These are phyloP conservation scores for Talaromyces rugulosus DNA, from an alignment of 2,329 filamentous ascomycete species.

Conservation along the genomic window DNA sequence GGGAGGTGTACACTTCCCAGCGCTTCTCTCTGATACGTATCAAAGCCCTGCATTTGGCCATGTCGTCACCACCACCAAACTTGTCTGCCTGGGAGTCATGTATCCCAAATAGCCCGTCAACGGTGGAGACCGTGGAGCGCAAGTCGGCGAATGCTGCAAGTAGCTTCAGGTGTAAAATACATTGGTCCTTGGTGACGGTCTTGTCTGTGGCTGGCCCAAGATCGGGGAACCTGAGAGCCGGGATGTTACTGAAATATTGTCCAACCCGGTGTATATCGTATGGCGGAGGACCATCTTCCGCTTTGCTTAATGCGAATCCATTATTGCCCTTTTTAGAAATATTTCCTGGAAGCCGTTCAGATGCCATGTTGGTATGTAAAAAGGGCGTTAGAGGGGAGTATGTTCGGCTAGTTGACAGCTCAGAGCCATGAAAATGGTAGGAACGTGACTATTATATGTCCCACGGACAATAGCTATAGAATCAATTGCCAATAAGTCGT, in stretches of 20 bases:
- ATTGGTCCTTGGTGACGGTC: constrained; percentile 47
- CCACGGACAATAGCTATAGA: background rate
- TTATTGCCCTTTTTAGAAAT: background rate
- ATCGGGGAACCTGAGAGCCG: background rate
- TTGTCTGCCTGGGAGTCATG: background rate
- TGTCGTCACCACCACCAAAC: background rate
- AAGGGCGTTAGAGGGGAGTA: background rate
- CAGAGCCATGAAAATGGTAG: background rate
- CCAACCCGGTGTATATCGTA: background rate
- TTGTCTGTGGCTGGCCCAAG: constrained; percentile 1
- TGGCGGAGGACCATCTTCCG: background rate
- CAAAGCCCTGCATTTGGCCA: background rate
- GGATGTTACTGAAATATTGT: background rate
- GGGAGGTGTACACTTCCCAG: constrained; percentile 9
- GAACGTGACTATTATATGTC: background rate
- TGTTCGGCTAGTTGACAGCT: background rate
- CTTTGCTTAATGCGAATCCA: background rate
- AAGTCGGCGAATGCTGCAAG: constrained; percentile 64
- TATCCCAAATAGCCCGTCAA: constrained; percentile 58
- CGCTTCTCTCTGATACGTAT: constrained; percentile 4
- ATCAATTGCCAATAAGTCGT: background rate
- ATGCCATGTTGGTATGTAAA: background rate
- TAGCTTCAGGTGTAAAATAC: constrained; percentile 69
- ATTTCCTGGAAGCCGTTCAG: background rate
- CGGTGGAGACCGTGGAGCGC: constrained; percentile 62